Conservation (phyloP, 805 yeast species). For the Lipomyces starkeyi region DNA sequence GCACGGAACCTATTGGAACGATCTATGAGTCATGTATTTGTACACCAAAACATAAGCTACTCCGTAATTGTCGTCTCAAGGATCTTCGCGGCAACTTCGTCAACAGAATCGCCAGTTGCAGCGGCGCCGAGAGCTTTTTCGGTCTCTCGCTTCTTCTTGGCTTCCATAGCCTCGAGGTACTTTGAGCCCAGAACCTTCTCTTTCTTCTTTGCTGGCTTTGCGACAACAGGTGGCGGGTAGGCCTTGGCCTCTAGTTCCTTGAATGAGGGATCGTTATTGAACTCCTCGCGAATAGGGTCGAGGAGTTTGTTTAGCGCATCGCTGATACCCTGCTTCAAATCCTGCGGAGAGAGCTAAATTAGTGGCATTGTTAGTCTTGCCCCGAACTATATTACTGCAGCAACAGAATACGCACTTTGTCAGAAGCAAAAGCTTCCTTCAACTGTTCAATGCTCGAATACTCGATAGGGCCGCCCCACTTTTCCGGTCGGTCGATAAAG, state of each 20-base stretch:
- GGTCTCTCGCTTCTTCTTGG: constrained; percentile 27
- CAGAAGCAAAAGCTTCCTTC: constrained; percentile 72
- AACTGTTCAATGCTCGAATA: constrained; percentile 71
- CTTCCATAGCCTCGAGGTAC: constrained; percentile 65
- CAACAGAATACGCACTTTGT: constrained; percentile 47
- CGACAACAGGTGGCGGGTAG: constrained; percentile 75
- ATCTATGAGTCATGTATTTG: background rate
- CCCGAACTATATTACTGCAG: background rate
- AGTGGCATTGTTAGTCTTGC: constrained; percentile 2
- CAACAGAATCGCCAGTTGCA: constrained; percentile 19
- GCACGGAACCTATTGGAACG: background rate
- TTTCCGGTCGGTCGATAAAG: constrained; percentile 87
- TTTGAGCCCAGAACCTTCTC: constrained; percentile 83
- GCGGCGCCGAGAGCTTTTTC: constrained; percentile 34
- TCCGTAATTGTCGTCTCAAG: constrained; percentile 3
- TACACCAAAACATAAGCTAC: background rate
- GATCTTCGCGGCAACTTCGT: background rate
- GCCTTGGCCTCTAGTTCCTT: constrained; percentile 77
- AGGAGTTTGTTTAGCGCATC: constrained; percentile 80
- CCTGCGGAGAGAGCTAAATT: constrained; percentile 76
- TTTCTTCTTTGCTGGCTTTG: constrained; percentile 73
- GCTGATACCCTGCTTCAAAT: constrained; percentile 89
- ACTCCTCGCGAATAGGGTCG: constrained; percentile 82
- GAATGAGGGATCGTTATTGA: constrained; percentile 66
- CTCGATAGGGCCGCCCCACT: constrained; percentile 91